A percentile compares a stretch with the other conserved stretches of the same genome.
Evolutionary conservation across 2,329 filamentous ascomycete genomes (phyloP).

Genomic region (Alternaria ethzedia): DNA sequence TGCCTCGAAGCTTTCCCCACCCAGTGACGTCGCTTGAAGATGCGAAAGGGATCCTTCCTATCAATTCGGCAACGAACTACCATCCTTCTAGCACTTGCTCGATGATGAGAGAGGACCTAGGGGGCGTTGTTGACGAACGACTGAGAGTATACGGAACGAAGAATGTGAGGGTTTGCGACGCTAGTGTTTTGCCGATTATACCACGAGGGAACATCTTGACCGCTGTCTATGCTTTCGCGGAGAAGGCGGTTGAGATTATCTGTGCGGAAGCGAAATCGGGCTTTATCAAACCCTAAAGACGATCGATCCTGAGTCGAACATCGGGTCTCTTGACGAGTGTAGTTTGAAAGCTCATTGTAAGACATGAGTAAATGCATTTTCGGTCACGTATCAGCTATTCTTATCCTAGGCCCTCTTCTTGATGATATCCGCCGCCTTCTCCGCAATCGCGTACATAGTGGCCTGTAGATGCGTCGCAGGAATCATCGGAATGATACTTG

Average conservation of each 20-base stretch:
- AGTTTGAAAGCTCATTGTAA: neutral
- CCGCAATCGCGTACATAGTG: conserved; percentile 13
- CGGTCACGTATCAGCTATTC: neutral
- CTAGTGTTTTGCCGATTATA: conserved; percentile 33
- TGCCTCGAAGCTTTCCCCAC: conserved; percentile 23
- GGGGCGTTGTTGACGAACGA: conserved; percentile 40
- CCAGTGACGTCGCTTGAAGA: conserved; percentile 18
- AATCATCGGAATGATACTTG: conserved; percentile 27
- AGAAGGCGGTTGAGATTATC: conserved; percentile 33
- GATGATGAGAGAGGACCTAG: conserved; percentile 36
- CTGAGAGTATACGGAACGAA: conserved; percentile 40
- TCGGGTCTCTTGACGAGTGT: neutral
- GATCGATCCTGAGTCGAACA: neutral
- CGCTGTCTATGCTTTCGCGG: conserved; percentile 33
- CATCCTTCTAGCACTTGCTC: conserved; percentile 45
- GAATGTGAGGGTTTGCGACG: conserved; percentile 39
- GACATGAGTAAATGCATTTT: neutral
- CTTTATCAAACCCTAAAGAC: neutral
- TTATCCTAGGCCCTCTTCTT: neutral
- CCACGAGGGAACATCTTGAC: conserved; percentile 25
- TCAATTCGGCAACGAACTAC: conserved; percentile 27
- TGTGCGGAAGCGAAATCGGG: neutral
- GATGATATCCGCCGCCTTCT: conserved; percentile 7
- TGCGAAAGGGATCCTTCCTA: conserved; percentile 18
- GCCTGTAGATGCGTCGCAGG: conserved; percentile 27